A percentile compares a stretch with the other conserved stretches of the same genome.
Conservation (phyloP, 768 basidiomycete genomes). For the Leucocoprinus birnbaumii region DNA sequence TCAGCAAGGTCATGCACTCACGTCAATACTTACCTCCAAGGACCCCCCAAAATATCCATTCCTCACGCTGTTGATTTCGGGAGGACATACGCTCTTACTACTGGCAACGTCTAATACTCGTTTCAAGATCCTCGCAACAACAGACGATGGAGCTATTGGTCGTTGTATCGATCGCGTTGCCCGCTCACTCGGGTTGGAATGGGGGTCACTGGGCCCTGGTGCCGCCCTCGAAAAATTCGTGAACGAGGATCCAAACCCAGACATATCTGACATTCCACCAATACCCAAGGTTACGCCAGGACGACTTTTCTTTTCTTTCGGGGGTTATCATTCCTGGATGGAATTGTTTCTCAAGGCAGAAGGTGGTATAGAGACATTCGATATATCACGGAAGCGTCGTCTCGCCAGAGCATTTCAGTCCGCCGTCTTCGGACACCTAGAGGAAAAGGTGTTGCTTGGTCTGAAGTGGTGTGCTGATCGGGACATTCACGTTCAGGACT, state of each 20-base stretch:
- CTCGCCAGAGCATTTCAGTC: slow-evolving; percentile 74
- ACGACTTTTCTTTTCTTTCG: slow-evolving; percentile 72
- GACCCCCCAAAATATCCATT: slow-evolving; percentile 72
- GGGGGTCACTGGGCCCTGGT: slow-evolving; percentile 65
- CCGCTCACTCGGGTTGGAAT: slow-evolving; percentile 62
- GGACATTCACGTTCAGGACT: slow-evolving; percentile 43
- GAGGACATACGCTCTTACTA: slow-evolving; percentile 91
- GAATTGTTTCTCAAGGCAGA: slow-evolving; percentile 50
- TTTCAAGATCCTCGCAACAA: slow-evolving; percentile 74
- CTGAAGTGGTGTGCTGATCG: slow-evolving; percentile 39
- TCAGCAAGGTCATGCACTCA: slow-evolving; percentile 93
- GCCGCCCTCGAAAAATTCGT: slow-evolving; percentile 80
- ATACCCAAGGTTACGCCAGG: slow-evolving; percentile 50
- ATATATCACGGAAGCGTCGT: slow-evolving; percentile 34
- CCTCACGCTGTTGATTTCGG: slow-evolving; percentile 84
- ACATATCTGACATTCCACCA: slow-evolving; percentile 28
- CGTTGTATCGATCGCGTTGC: slow-evolving; percentile 84
- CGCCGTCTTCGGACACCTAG: slow-evolving; percentile 69
- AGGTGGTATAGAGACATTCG: slow-evolving; percentile 40
- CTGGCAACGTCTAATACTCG: slow-evolving; percentile 56
- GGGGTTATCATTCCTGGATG: slow-evolving; percentile 71
- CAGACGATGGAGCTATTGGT: slow-evolving; percentile 74
- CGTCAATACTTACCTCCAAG: slow-evolving; percentile 60
- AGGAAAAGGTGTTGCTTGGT: slow-evolving; percentile 65
- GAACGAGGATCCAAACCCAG: slow-evolving; percentile 27